Evolutionary conservation across 2,329 filamentous ascomycete genomes (phyloP).

Genomic region (Cladosporium sphaerospermum): DNA sequence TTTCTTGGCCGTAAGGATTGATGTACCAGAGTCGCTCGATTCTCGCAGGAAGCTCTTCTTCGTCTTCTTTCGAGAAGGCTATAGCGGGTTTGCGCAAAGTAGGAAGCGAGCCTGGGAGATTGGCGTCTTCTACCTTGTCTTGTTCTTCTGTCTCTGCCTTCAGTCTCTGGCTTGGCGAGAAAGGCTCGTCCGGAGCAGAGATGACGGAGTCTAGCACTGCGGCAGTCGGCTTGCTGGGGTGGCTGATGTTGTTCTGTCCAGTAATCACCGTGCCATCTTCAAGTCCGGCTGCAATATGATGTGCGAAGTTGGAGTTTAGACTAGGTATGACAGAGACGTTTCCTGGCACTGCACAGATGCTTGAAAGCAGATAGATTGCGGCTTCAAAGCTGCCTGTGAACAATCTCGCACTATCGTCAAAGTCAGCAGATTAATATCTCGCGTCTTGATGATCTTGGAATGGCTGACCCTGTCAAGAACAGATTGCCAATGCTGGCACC

Average conservation of each 20-base stretch:
- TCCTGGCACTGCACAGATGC: conserved; percentile 76
- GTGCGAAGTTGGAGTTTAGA: conserved; percentile 90
- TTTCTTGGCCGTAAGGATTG: conserved; percentile 97
- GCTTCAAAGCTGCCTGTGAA: conserved; percentile 92
- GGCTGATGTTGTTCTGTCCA: conserved; percentile 88
- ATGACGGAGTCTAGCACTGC: conserved; percentile 15
- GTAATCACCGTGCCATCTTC: conserved; percentile 71
- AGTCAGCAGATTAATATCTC: conserved; percentile 39
- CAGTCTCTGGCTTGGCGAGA: neutral
- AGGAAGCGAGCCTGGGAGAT: conserved; percentile 73
- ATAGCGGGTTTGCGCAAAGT: conserved; percentile 76
- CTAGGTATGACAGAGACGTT: conserved; percentile 76
- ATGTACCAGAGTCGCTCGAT: conserved; percentile 93
- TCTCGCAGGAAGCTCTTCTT: conserved; percentile 68
- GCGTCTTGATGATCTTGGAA: neutral
- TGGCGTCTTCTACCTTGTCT: conserved; percentile 70
- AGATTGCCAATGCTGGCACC: conserved; percentile 47
- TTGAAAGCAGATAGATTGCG: conserved; percentile 81
- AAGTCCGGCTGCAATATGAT: conserved; percentile 84
- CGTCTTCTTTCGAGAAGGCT: conserved; percentile 66
- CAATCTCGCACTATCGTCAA: conserved; percentile 61
- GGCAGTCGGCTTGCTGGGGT: conserved; percentile 63
- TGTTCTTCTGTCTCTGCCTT: conserved; percentile 46
- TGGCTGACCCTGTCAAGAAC: conserved; percentile 44
- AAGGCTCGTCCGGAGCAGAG: neutral